Evolutionary conservation across 2,329 filamentous ascomycete species (phyloP).

Genomic region (Clonostachys solani): DNA sequence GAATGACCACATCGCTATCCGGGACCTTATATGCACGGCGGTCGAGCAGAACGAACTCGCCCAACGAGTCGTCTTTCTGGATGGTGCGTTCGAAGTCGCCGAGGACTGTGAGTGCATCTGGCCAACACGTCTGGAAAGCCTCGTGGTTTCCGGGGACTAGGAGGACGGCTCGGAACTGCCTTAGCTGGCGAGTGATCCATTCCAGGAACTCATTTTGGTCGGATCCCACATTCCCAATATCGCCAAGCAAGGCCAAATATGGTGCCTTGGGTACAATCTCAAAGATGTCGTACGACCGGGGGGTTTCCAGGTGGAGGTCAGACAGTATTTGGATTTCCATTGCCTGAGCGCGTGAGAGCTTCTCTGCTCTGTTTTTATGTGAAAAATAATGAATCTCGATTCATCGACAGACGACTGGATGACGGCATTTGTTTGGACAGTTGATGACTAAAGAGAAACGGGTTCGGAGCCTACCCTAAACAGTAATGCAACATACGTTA

Average conservation of each 20-base stretch:
- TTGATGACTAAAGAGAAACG: too few species aligned
- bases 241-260: constrained; percentile 50
- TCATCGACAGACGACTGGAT: too few species aligned
- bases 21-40: constrained; percentile 16
- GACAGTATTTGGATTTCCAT: constrained; percentile 44
- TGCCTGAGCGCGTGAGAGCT: background rate
- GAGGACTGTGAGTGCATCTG: constrained; percentile 17
- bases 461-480: too few species aligned
- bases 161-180: constrained; percentile 42
- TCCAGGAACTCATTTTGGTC: constrained; percentile 33
- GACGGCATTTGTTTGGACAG: too few species aligned
- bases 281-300: constrained; percentile 44
- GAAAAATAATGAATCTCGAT: too few species aligned
- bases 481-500: too few species aligned
- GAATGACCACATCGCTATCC: constrained; percentile 16
- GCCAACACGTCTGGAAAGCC: constrained; percentile 37
- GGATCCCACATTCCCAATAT: constrained; percentile 40
- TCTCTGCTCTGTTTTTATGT: too few species aligned
- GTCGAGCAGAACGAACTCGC: constrained; percentile 2
- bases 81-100: constrained; percentile 20
- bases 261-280: constrained; percentile 39
- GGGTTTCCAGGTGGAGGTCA: constrained; percentile 51
- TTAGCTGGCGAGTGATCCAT: constrained; percentile 44
- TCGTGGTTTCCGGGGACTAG: constrained; percentile 55
- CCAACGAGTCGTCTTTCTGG: constrained; percentile 6